Evolutionary conservation across 1,284 basidiomycete genomes (phyloP).

Genomic region (Phaffia rhodozyma): DNA sequence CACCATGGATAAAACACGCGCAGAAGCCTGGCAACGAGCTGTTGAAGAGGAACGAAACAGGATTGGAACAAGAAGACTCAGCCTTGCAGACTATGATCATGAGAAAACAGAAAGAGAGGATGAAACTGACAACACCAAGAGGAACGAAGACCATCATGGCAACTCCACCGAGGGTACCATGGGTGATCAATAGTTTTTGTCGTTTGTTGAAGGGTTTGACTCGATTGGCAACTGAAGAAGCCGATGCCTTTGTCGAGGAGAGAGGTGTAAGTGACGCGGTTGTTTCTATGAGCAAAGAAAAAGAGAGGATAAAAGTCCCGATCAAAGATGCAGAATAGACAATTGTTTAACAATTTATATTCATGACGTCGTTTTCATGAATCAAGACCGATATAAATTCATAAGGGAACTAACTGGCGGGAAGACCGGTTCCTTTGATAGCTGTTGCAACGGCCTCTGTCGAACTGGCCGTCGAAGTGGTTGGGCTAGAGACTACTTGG

Average conservation of each 20-base stretch:
- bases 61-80: background rate
- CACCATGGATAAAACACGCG: background rate
- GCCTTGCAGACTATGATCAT: too few relatives aligned
- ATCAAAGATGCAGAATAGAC: background rate
- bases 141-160: constrained; percentile 7
- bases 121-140: background rate
- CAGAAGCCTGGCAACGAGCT: constrained; percentile 2
- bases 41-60: background rate
- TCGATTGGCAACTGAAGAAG: background rate
- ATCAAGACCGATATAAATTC: background rate
- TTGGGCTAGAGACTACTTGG: background rate
- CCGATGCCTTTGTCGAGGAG: background rate
- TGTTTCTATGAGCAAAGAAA: too few relatives aligned
- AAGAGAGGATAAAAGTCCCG: background rate
- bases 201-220: background rate
- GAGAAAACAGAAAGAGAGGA: background rate
- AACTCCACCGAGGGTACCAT: constrained; percentile 8
- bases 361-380: background rate
- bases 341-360: background rate
- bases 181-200: constrained; percentile 7
- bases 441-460: background rate
- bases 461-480: background rate
- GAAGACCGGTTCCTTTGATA: background rate
- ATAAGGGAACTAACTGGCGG: background rate
- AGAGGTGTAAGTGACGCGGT: too few relatives aligned